A percentile compares a stretch with the other conserved stretches of the same genome.
Evolutionary conservation across 73 alveolate species (phyloP).

Genomic region (Paramecium sexaurelia): DNA sequence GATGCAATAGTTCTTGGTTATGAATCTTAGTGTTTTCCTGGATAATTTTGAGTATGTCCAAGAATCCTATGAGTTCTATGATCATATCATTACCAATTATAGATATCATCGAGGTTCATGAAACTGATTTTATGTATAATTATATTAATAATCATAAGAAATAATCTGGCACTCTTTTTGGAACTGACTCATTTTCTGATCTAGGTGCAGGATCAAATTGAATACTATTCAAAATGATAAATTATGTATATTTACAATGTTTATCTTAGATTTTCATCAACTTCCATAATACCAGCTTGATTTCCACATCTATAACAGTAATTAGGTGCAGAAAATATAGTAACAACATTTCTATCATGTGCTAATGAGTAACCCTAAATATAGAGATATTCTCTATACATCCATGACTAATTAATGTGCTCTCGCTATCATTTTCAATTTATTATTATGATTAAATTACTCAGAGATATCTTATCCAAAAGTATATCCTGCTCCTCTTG

Average conservation of each 20-base stretch:
- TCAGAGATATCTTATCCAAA: slow-evolving; percentile 82
- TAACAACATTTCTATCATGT: slow-evolving; percentile 80
- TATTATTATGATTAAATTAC: slow-evolving; percentile 77
- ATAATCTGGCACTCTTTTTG: slow-evolving; percentile 28
- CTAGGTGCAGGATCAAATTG: slow-evolving; percentile 77
- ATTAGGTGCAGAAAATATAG: slow-evolving; percentile 84
- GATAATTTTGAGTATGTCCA: slow-evolving; percentile 33
- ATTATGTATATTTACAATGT: background rate
- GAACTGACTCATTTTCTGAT: slow-evolving; percentile 18
- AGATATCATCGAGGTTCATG: slow-evolving; percentile 56
- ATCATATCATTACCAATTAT: slow-evolving; percentile 18
- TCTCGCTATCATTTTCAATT: slow-evolving; percentile 75
- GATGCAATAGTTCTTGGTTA: slow-evolving; percentile 52
- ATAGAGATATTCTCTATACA: slow-evolving; percentile 49
- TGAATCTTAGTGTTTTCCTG: slow-evolving; percentile 60
- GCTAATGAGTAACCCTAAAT: slow-evolving; percentile 73
- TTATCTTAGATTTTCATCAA: slow-evolving; percentile 1
- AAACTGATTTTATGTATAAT: background rate
- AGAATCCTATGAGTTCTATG: slow-evolving; percentile 11
- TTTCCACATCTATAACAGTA: slow-evolving; percentile 91
- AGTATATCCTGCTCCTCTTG: slow-evolving; percentile 87
- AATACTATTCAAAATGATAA: slow-evolving; percentile 39
- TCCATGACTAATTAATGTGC: slow-evolving; percentile 89
- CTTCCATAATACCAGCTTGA: slow-evolving; percentile 79
- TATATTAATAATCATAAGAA: background rate